A percentile compares a stretch with the other conserved stretches of the same genome.
phyloP scores from a whole-genome alignment of 352 stramenopile species.

The Lagenidium giganteum region DNA sequence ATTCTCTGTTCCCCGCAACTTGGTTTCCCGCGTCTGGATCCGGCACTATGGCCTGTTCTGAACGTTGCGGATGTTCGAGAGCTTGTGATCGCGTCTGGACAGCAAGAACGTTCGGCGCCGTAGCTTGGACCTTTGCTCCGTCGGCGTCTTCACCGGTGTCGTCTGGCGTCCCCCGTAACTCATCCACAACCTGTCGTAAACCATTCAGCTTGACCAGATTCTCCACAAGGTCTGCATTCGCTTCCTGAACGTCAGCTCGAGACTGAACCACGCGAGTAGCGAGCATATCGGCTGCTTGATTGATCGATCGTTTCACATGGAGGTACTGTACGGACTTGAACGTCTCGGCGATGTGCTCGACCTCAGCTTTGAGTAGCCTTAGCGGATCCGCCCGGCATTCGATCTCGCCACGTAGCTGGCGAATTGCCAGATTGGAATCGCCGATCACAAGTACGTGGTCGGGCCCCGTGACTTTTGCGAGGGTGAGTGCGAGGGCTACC shows the following conservation, averaged over 20 bases:
- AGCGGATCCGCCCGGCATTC: conserved; percentile 11
- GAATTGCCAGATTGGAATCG: conserved; percentile 12
- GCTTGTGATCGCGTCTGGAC: too few relatives aligned
- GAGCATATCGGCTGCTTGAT: not conserved
- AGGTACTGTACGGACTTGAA: conserved; percentile 2
- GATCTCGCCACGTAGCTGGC: conserved; percentile 17
- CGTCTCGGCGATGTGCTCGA: not conserved
- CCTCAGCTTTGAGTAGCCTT: conserved; percentile 3
- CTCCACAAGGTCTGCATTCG: not conserved
- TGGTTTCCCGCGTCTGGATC: too few relatives aligned
- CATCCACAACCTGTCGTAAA: too few relatives aligned
- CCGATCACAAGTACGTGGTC: conserved; percentile 10
- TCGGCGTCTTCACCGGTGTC: too few relatives aligned
- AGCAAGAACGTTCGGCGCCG: too few relatives aligned
- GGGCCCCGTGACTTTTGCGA: not conserved
- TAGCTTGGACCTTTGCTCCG: too few relatives aligned
- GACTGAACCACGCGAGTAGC: not conserved
- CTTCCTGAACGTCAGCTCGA: not conserved
- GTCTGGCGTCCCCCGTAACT: too few relatives aligned
- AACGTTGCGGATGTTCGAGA: too few relatives aligned
- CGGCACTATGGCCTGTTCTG: too few relatives aligned
- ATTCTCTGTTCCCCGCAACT: too few relatives aligned
- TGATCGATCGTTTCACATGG: conserved; percentile 9
- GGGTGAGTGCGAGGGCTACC: not conserved
- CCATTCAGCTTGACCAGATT: not conserved